These are phyloP conservation scores for Xylaria longipes DNA, from an alignment of 495 filamentous ascomycete species.

Conservation along the genomic window DNA sequence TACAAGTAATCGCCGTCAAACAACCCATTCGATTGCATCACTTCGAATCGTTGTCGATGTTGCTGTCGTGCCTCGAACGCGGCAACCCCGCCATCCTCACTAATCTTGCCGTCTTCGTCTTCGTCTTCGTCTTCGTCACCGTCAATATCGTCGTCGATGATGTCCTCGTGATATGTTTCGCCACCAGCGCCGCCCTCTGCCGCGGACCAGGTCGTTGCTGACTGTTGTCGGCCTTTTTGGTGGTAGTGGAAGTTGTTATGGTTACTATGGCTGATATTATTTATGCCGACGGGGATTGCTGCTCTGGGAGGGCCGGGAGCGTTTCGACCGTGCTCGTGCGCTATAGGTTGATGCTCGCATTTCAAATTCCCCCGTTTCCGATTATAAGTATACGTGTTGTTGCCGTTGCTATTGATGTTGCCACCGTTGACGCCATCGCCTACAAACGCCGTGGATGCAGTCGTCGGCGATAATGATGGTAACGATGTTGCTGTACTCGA, in stretches of 20 bases:
- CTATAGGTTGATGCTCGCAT: background rate
- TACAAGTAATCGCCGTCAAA: slow-evolving; percentile 5
- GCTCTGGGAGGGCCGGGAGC: background rate
- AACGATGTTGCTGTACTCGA: slow-evolving; percentile 3
- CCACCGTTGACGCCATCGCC: background rate
- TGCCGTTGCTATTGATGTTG: background rate
- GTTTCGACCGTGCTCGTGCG: slow-evolving; percentile 9
- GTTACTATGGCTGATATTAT: slow-evolving; percentile 2
- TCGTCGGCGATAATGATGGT: slow-evolving; percentile 4
- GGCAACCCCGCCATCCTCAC: background rate
- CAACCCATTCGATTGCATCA: background rate
- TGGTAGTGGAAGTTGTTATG: slow-evolving; percentile 18
- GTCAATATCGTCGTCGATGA: slow-evolving; percentile 13
- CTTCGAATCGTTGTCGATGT: background rate
- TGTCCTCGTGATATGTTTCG: slow-evolving; percentile 11
- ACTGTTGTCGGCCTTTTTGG: slow-evolving; percentile 5
- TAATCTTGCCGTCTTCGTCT: background rate
- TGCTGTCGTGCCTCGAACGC: background rate
- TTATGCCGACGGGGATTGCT: slow-evolving; percentile 1
- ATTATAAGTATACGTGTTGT: slow-evolving; percentile 9
- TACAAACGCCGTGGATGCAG: slow-evolving; percentile 10
- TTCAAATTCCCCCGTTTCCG: background rate
- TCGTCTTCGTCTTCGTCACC: background rate
- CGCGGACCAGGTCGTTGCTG: background rate
- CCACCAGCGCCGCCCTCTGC: background rate